A percentile compares a stretch with the other conserved stretches of the same genome.
Conservation (phyloP, 2,329 filamentous ascomycete genomes). For the Monosporascus ibericus region DNA sequence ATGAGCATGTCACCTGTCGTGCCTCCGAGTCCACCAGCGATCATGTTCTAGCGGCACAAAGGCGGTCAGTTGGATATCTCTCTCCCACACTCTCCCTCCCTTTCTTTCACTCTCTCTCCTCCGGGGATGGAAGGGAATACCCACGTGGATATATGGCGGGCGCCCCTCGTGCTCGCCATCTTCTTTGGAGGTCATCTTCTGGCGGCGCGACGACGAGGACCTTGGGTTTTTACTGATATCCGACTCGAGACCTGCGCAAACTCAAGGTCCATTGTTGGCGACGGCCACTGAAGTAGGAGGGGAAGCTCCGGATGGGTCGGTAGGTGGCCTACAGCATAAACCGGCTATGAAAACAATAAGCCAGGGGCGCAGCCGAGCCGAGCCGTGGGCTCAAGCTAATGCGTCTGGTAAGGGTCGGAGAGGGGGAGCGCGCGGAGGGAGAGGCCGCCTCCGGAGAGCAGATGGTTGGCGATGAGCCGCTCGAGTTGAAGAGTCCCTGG, state of each 20-base stretch:
- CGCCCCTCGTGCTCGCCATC: conserved; percentile 48
- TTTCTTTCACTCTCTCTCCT: conserved; percentile 1
- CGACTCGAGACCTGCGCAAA: conserved; percentile 13
- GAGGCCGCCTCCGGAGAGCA: not conserved
- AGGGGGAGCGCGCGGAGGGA: not conserved
- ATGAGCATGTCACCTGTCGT: conserved; percentile 95
- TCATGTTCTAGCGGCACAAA: conserved; percentile 64
- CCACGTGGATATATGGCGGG: conserved; percentile 59
- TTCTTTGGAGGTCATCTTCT: conserved; percentile 30
- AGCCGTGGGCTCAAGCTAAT: not conserved
- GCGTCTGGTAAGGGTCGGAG: not conserved
- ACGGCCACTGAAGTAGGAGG: not conserved
- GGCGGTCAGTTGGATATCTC: conserved; percentile 9
- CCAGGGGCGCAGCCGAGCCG: not conserved
- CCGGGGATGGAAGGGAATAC: conserved; percentile 20
- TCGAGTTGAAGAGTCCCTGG: not conserved
- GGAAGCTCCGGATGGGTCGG: conserved; percentile 10
- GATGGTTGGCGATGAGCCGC: not conserved
- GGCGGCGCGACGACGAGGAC: conserved; percentile 9
- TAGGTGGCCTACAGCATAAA: not conserved
- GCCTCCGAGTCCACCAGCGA: conserved; percentile 88
- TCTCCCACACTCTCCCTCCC: too few species aligned
- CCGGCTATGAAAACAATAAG: not conserved
- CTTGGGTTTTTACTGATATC: conserved; percentile 11
- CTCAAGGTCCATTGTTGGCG: conserved; percentile 21